phyloP scores from a whole-genome alignment of 2,329 filamentous ascomycete genomes.

The Sclerotinia trifoliorum region DNA sequence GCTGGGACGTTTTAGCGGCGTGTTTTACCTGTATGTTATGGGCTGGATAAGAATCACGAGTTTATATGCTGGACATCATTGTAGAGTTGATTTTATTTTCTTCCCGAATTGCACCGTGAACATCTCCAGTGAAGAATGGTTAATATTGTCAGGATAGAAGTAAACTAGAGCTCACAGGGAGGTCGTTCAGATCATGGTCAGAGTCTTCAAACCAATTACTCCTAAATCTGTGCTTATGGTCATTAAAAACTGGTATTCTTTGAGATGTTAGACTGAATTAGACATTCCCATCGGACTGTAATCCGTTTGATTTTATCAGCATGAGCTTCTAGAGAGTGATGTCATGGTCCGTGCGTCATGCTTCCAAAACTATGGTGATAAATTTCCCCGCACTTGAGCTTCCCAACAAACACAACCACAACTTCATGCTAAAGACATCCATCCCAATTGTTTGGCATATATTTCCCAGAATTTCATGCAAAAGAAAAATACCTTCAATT shows the following conservation, averaged over 20 bases:
- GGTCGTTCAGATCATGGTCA: background rate
- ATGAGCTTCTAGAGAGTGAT: background rate
- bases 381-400: slow-evolving; percentile 7
- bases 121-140: background rate
- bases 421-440: background rate
- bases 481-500: too few relatives aligned
- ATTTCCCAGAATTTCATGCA: too few relatives aligned
- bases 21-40: background rate
- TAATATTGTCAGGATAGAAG: background rate
- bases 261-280: background rate
- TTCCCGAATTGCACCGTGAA: background rate
- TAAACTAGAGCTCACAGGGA: background rate
- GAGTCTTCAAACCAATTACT: too few relatives aligned
- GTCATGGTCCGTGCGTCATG: background rate
- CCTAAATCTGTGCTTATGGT: background rate
- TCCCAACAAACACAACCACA: background rate
- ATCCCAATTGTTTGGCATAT: background rate
- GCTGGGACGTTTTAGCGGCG: background rate
- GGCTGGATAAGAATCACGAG: background rate
- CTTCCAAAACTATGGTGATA: background rate
- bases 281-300: background rate
- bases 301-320: background rate
- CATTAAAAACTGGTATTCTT: too few relatives aligned
- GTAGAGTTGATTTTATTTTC: background rate
- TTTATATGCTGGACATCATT: too few relatives aligned